phyloP scores from a whole-genome alignment of 1,284 basidiomycete genomes.

The Lentinula novae-zelandiae region DNA sequence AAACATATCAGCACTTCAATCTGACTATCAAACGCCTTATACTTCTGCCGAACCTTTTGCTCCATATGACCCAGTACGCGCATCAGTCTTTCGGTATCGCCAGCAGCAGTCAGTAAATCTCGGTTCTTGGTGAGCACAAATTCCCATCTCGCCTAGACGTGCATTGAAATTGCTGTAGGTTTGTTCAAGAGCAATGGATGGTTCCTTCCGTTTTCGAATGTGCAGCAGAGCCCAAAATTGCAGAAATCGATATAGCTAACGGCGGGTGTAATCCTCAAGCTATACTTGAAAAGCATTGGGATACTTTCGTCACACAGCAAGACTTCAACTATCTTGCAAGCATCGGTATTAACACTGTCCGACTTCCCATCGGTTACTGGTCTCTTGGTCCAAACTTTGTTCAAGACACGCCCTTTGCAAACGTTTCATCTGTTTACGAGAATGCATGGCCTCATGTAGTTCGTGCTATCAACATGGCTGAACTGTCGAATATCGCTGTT shows the following conservation, averaged over 20 bases:
- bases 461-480: slow-evolving; percentile 69
- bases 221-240: slow-evolving; percentile 48
- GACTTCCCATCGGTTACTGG: slow-evolving; percentile 48
- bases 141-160: background rate
- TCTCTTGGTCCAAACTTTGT: slow-evolving; percentile 28
- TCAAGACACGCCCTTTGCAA: slow-evolving; percentile 53
- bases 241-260: slow-evolving; percentile 55
- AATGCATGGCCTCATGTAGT: slow-evolving; percentile 60
- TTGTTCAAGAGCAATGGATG: slow-evolving; percentile 81
- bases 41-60: slow-evolving; percentile 27
- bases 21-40: background rate
- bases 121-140: slow-evolving; percentile 50
- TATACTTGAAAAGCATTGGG: slow-evolving; percentile 75
- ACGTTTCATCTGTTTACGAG: slow-evolving; percentile 56
- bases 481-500: slow-evolving; percentile 61
- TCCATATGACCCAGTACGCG: slow-evolving; percentile 44
- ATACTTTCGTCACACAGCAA: slow-evolving; percentile 65
- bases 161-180: slow-evolving; percentile 39
- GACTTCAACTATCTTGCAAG: slow-evolving; percentile 62
- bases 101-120: slow-evolving; percentile 66
- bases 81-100: slow-evolving; percentile 57
- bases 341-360: slow-evolving; percentile 72
- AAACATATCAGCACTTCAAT: background rate
- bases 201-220: slow-evolving; percentile 65
- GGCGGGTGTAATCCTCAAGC: slow-evolving; percentile 44